These are phyloP conservation scores for Xerocomellus amylosporus DNA, from an alignment of 768 basidiomycete genomes.

Conservation along the genomic window DNA sequence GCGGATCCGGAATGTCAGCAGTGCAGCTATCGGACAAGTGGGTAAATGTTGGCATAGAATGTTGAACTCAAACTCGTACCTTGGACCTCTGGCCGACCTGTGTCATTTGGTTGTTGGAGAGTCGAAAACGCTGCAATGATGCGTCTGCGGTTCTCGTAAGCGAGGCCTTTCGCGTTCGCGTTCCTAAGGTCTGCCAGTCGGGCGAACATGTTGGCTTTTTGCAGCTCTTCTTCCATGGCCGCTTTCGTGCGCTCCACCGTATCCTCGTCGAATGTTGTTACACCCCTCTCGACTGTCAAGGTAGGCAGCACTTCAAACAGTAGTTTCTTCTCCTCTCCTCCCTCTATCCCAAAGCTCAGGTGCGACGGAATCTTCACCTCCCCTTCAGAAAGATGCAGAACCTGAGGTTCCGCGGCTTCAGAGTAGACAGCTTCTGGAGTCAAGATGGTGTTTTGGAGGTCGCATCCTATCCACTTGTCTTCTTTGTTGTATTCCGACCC, in stretches of 20 bases:
- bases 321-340: constrained; percentile 48
- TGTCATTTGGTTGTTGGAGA: constrained; percentile 61
- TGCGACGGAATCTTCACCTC: constrained; percentile 48
- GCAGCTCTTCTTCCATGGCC: constrained; percentile 36
- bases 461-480: constrained; percentile 61
- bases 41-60: neutral
- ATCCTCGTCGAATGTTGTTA: constrained; percentile 18
- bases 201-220: constrained; percentile 57
- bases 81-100: constrained; percentile 88
- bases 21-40: constrained; percentile 56
- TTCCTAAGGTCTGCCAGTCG: constrained; percentile 81
- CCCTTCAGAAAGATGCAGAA: constrained; percentile 34
- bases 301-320: constrained; percentile 68
- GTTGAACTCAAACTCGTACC: constrained; percentile 42
- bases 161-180: constrained; percentile 82
- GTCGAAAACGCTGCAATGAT: constrained; percentile 79
- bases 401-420: constrained; percentile 19
- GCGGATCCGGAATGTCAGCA: constrained; percentile 83
- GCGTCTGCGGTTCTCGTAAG: constrained; percentile 80
- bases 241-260: constrained; percentile 21
- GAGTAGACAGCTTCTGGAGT: constrained; percentile 46
- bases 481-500: constrained; percentile 68
- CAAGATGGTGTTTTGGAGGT: constrained; percentile 63
- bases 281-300: constrained; percentile 40
- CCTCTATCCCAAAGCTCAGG: constrained; percentile 64